Percentiles rank a stretch among this genome's conserved stretches.
These are phyloP conservation scores for Drosera spatulata DNA, from an alignment of 179 eudicot species.

Conservation along the genomic window DNA sequence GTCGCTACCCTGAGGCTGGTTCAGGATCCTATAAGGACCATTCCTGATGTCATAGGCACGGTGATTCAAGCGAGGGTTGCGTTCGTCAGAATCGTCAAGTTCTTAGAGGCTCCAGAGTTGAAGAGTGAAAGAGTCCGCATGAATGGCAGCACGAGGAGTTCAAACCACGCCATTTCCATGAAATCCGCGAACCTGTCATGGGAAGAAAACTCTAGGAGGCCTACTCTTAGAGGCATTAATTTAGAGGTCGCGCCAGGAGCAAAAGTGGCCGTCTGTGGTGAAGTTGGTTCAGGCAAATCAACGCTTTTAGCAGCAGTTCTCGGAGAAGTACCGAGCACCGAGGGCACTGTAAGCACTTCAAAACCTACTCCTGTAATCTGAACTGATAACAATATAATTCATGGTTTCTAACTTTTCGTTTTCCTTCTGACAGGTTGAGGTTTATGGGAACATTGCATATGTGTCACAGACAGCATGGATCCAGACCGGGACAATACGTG, in stretches of 20 bases:
- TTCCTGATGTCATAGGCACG: slow-evolving; percentile 66
- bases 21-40: slow-evolving; percentile 62
- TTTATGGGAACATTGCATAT: slow-evolving; percentile 59
- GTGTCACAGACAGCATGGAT: slow-evolving; percentile 93
- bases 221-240: slow-evolving; percentile 43
- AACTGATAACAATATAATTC: not conserved
- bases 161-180: slow-evolving; percentile 17
- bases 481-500: slow-evolving; percentile 82
- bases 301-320: slow-evolving; percentile 67
- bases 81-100: slow-evolving; percentile 46
- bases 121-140: slow-evolving; percentile 27
- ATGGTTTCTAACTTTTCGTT: not conserved
- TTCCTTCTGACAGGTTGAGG: slow-evolving; percentile 36
- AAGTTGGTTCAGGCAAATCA: slow-evolving; percentile 85
- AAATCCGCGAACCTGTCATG: slow-evolving; percentile 54
- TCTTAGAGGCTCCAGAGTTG: slow-evolving; percentile 68
- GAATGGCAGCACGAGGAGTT: slow-evolving; percentile 7
- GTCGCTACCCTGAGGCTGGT: slow-evolving; percentile 70
- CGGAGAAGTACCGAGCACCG: slow-evolving; percentile 62
- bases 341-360: slow-evolving; percentile 52
- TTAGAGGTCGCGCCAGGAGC: slow-evolving; percentile 47
- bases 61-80: slow-evolving; percentile 77
- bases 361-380: not conserved
- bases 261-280: slow-evolving; percentile 76
- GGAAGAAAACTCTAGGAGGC: slow-evolving; percentile 38